Percentiles rank a stretch among this genome's conserved stretches.
These are phyloP conservation scores for Fibroporia radiculosa DNA, from an alignment of 768 basidiomycete species.

Conservation along the genomic window DNA sequence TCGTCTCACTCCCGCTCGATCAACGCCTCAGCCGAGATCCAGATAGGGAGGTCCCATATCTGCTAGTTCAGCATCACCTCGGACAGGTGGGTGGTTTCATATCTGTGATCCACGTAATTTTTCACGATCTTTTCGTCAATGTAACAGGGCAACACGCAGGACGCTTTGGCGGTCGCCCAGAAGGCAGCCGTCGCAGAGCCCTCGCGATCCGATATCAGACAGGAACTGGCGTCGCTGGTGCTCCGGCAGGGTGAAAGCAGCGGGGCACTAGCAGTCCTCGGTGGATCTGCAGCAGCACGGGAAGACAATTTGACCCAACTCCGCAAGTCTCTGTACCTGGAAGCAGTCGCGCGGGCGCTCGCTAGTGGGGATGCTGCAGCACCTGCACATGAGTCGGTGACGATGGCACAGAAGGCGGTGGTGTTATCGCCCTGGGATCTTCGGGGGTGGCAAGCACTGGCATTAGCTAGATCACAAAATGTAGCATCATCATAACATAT, in stretches of 20 bases:
- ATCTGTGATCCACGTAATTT: too few species aligned
- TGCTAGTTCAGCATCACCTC: constrained; percentile 67
- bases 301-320: constrained; percentile 28
- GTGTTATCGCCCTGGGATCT: constrained; percentile 49
- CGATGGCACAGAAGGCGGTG: constrained; percentile 53
- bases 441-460: constrained; percentile 53
- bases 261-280: constrained; percentile 42
- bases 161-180: constrained; percentile 49
- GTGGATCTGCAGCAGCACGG: constrained; percentile 14
- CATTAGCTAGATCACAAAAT: not conserved
- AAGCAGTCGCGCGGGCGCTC: constrained; percentile 30
- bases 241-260: constrained; percentile 38
- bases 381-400: constrained; percentile 23
- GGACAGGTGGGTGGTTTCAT: constrained; percentile 54
- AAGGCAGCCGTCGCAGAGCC: constrained; percentile 53
- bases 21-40: constrained; percentile 63
- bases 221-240: constrained; percentile 45
- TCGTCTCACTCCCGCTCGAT: constrained; percentile 62
- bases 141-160: constrained; percentile 37
- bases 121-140: too few species aligned
- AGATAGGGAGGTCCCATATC: constrained; percentile 56
- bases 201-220: constrained; percentile 37
- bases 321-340: constrained; percentile 38
- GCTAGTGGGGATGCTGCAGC: constrained; percentile 21
- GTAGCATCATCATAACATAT: too few species aligned